Evolutionary conservation across 768 basidiomycete genomes (phyloP), one percentile per base, ranked within the genome.

Genomic region (Panus rudis): DNA sequence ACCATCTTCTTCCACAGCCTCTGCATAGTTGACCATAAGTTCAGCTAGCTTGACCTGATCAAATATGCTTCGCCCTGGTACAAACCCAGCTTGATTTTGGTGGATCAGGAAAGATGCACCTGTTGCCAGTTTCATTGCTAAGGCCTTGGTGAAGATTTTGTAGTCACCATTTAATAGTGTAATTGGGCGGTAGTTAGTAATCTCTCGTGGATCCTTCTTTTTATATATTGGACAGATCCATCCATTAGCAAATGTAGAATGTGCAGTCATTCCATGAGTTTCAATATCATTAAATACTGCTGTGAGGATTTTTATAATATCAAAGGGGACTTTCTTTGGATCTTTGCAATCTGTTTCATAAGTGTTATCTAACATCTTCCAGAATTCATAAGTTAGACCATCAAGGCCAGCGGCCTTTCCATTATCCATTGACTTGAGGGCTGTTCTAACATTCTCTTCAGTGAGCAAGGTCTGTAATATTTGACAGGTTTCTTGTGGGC

Each of bases 161-260:
- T 55, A 54, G 33, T 55, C 54, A 1, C 43, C 40, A 33, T 49
- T 52, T 1, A 55, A 47, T 3, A 55, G 25, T 13, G 54, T 52
- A 5, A 56, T 55, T 3, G 54, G 54, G 3, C 54, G 12, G 28
- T 56, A 55, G 39, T 55, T 56, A n/a, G 19, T 32, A 3, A 55
- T 49, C 1, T 42, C 19, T 4, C 30, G 4, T 14, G 13, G 6
- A 23, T 49, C 46, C 5, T 39, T 41, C 40, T 55, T 55, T 35
- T 55, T 55, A 21, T 47, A 55, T 5, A 55, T 31, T 2, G 50
- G 43, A 39, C 41, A 52, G 23, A 55, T 45, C 46, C 49, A 47
- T 8, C 53, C 53, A 13, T 41, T 24, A 2, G 43, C 30, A 21
- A 47, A 47, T 7, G 32, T 24, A 6, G 42, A 13, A 20, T 22